Conservation (phyloP, 192 early-diverging fungal genomes). For the Umbelopsis isabellina region DNA sequence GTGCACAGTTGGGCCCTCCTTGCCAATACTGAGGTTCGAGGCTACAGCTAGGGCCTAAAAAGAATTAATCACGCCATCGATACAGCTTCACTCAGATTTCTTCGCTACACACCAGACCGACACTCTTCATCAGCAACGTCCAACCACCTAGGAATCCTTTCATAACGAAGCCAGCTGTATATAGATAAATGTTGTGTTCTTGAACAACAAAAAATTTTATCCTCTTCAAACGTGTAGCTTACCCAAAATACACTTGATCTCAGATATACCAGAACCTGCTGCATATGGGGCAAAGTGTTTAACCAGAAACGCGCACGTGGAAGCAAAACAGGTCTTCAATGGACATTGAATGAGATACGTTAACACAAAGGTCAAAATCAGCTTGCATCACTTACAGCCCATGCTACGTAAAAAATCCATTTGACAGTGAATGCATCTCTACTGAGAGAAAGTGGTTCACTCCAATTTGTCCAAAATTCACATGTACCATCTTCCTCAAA, state of each 20-base stretch:
- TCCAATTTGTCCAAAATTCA: constrained; percentile 76
- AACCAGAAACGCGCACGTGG: constrained; percentile 75
- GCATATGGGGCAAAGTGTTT: constrained; percentile 83
- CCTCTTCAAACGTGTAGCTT: constrained; percentile 2
- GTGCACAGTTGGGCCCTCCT: constrained; percentile 96
- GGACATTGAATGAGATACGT: neutral
- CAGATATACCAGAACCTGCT: constrained; percentile 93
- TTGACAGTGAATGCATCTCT: constrained; percentile 62
- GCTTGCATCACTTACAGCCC: constrained; percentile 54
- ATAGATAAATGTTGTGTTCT: neutral
- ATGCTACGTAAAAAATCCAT: constrained; percentile 77
- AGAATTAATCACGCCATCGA: neutral
- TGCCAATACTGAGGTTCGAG: constrained; percentile 89
- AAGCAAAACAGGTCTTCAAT: constrained; percentile 67
- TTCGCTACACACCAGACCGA: constrained; percentile 69
- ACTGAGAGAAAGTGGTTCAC: constrained; percentile 54
- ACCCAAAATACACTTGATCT: constrained; percentile 85
- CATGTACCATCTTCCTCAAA: constrained; percentile 61
- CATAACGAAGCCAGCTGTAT: constrained; percentile 86
- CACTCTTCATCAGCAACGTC: constrained; percentile 90
- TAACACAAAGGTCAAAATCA: neutral
- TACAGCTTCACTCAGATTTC: neutral
- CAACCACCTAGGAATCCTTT: constrained; percentile 88
- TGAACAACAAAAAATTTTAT: neutral
- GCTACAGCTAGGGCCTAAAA: constrained; percentile 77